These are phyloP conservation scores for Strobilomyces echinocephalus DNA, from an alignment of 768 basidiomycete species.

Conservation along the genomic window DNA sequence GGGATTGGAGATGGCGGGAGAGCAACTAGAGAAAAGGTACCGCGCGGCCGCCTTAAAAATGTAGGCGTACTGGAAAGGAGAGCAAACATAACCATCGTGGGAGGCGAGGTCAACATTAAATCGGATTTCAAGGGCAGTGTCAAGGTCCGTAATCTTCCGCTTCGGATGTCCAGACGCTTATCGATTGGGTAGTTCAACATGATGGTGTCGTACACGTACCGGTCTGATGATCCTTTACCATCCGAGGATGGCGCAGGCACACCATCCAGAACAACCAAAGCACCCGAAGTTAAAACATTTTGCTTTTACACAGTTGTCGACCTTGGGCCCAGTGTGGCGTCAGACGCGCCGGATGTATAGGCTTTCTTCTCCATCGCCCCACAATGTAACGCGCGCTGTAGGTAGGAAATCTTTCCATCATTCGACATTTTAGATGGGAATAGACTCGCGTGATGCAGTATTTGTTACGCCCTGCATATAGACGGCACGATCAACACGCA, in stretches of 20 bases:
- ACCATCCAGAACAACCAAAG: slow-evolving; percentile 43
- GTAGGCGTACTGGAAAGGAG: slow-evolving; percentile 84
- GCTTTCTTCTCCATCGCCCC: not conserved
- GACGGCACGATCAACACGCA: too few relatives aligned
- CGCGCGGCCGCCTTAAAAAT: slow-evolving; percentile 46
- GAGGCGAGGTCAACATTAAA: slow-evolving; percentile 82
- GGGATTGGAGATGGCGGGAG: slow-evolving; percentile 31
- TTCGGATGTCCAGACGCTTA: slow-evolving; percentile 1
- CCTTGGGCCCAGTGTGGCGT: slow-evolving; percentile 64
- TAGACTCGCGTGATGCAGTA: not conserved
- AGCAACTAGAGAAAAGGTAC: slow-evolving; percentile 43
- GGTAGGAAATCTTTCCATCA: too few relatives aligned
- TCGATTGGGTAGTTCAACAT: slow-evolving; percentile 73
- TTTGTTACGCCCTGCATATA: not conserved
- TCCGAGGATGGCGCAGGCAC: slow-evolving; percentile 54
- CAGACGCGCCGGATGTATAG: slow-evolving; percentile 17
- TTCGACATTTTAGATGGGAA: too few relatives aligned
- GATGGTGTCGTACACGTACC: slow-evolving; percentile 91
- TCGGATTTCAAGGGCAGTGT: slow-evolving; percentile 73
- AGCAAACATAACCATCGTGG: slow-evolving; percentile 85
- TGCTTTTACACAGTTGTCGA: slow-evolving; percentile 84
- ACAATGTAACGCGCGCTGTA: not conserved
- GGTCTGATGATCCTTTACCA: slow-evolving; percentile 77
- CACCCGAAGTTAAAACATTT: slow-evolving; percentile 79
- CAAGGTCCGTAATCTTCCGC: slow-evolving; percentile 51